phyloP scores from a whole-genome alignment of 108 stramenopile species.

The Skeletonema potamos region DNA sequence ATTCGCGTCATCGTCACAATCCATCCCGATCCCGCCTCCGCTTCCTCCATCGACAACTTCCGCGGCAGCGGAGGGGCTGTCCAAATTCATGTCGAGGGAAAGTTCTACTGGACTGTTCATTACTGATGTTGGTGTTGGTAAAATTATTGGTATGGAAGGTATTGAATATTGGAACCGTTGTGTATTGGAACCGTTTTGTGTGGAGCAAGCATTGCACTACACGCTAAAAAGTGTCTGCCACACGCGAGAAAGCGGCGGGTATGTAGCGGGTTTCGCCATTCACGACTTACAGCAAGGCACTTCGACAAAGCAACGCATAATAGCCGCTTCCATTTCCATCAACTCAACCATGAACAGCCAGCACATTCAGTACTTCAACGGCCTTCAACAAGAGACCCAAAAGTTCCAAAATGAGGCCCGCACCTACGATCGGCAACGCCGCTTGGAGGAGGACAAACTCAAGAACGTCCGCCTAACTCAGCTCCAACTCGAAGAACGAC shows the following conservation, averaged over 20 bases:
- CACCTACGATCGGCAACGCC: constrained; percentile 25
- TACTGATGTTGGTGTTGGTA: no score
- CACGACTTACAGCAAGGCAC: no score
- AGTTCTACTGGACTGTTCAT: constrained; percentile 1
- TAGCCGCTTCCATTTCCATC: no score
- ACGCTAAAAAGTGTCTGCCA: no score
- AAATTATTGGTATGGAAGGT: no score
- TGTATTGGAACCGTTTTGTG: no score
- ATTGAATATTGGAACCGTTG: no score
- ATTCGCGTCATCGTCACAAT: background rate
- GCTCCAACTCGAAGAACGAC: constrained; percentile 10
- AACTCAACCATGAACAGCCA: constrained; percentile 22
- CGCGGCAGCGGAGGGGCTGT: background rate
- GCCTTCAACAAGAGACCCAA: constrained; percentile 25
- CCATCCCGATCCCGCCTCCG: background rate
- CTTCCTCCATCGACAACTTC: background rate
- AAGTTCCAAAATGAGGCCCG: constrained; percentile 19
- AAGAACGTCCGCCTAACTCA: constrained; percentile 10
- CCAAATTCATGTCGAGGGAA: background rate
- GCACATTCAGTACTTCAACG: constrained; percentile 28
- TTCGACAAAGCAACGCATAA: background rate
- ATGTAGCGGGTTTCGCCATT: no score
- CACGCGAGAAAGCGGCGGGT: no score
- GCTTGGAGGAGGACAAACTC: constrained; percentile 30
- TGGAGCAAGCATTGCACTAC: no score